Percentiles rank a stretch among this genome's conserved stretches.
These are phyloP conservation scores for Lactarius tabidus DNA, from an alignment of 768 basidiomycete genomes.

Conservation along the genomic window DNA sequence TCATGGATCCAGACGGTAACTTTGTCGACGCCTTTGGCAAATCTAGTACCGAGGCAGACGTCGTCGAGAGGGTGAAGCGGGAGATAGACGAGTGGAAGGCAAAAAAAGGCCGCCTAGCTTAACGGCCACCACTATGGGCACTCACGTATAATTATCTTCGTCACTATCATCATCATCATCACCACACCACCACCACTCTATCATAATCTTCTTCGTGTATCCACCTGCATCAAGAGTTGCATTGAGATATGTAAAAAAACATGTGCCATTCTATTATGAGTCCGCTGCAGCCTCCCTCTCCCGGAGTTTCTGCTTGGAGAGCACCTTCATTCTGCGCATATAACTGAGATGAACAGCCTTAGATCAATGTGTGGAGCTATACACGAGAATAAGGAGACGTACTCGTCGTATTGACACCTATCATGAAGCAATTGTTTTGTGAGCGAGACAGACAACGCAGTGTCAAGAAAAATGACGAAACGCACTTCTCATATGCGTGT, in stretches of 20 bases:
- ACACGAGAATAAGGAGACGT: conserved; percentile 18
- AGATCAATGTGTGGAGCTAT: conserved; percentile 1
- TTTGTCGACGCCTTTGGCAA: conserved; percentile 98
- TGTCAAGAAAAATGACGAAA: conserved; percentile 14
- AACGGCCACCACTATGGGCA: conserved; percentile 10
- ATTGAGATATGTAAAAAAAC: not conserved
- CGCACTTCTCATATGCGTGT: conserved; percentile 81
- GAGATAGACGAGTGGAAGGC: conserved; percentile 43
- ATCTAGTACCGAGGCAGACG: conserved; percentile 61
- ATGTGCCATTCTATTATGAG: conserved; percentile 22
- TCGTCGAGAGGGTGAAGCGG: conserved; percentile 57
- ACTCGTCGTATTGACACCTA: conserved; percentile 97
- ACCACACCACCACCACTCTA: conserved; percentile 11
- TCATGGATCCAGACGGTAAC: conserved; percentile 92
- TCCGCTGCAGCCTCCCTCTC: conserved; percentile 38
- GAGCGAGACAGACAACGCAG: not conserved
- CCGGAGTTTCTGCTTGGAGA: conserved; percentile 64
- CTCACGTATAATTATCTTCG: not conserved
- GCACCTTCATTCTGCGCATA: conserved; percentile 81
- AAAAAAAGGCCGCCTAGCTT: conserved; percentile 34
- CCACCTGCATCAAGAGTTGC: not conserved
- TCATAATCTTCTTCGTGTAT: not conserved
- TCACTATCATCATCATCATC: not conserved
- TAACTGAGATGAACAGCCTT: conserved; percentile 46
- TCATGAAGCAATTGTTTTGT: not conserved